Percentiles rank a stretch among this genome's conserved stretches.
Conservation (phyloP, 2,329 filamentous ascomycete species). For the Trichoderma guizhouense region DNA sequence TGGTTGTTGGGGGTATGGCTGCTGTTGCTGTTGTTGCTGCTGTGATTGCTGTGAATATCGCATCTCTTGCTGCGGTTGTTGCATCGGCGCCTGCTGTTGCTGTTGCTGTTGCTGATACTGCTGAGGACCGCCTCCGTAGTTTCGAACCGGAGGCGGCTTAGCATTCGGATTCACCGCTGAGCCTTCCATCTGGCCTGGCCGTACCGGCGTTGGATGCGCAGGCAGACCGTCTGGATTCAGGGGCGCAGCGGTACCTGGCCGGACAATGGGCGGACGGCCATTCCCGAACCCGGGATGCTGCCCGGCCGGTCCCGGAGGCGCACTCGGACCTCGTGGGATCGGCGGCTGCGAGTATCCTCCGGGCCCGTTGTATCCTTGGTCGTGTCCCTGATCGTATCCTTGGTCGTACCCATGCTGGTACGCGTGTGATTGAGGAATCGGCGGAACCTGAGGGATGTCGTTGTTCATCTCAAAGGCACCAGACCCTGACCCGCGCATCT, state of each 20-base stretch:
- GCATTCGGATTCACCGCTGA: constrained; percentile 54
- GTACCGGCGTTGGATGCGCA: constrained; percentile 60
- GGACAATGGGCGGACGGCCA: constrained; percentile 11
- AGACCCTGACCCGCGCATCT: constrained; percentile 60
- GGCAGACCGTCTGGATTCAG: constrained; percentile 47
- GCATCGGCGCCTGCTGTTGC: constrained; percentile 29
- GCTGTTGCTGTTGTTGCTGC: constrained; percentile 24
- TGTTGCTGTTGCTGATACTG: constrained; percentile 24
- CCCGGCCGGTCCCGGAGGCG: constrained; percentile 27
- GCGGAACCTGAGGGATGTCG: constrained; percentile 57
- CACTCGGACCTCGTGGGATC: constrained; percentile 31
- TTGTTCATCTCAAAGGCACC: constrained; percentile 72
- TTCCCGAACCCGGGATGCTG: constrained; percentile 18
- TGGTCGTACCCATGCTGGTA: constrained; percentile 1
- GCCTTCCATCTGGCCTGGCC: constrained; percentile 59
- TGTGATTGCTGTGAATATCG: not conserved
- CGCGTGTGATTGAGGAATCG: constrained; percentile 36
- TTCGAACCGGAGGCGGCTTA: constrained; percentile 57
- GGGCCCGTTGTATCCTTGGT: constrained; percentile 23
- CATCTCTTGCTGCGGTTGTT: constrained; percentile 30
- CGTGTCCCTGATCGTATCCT: not conserved
- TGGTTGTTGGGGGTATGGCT: constrained; percentile 5
- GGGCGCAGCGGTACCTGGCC: constrained; percentile 28
- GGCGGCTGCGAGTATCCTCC: constrained; percentile 29
- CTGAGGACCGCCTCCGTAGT: constrained; percentile 49